These are phyloP conservation scores for Ceratobasidium sp. DNA, from an alignment of 1,284 basidiomycete species.

Conservation along the genomic window DNA sequence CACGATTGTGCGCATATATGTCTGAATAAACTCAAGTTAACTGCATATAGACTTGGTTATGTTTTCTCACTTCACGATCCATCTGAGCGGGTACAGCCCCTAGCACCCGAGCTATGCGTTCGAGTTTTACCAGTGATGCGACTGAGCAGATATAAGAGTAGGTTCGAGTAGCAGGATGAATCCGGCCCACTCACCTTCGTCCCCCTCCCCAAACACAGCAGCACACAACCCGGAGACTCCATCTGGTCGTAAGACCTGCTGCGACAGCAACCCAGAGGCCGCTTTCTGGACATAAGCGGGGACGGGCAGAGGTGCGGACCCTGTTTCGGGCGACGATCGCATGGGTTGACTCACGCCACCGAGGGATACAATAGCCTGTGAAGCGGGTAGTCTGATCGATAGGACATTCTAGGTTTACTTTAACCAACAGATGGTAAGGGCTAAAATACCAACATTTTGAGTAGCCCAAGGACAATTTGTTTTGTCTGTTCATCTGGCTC, in stretches of 20 bases:
- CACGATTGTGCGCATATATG: conserved; percentile 63
- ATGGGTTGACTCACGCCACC: conserved; percentile 49
- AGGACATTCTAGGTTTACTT: background rate
- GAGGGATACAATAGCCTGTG: conserved; percentile 67
- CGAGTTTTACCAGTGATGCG: conserved; percentile 66
- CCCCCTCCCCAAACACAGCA: conserved; percentile 69
- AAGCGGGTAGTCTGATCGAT: conserved; percentile 61
- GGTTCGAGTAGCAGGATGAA: background rate
- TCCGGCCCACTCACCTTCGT: conserved; percentile 52
- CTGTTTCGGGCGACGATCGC: conserved; percentile 55
- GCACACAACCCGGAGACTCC: conserved; percentile 70
- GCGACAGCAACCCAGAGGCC: conserved; percentile 65
- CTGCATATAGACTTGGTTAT: background rate
- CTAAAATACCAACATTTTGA: conserved; percentile 60
- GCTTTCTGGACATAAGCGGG: conserved; percentile 60
- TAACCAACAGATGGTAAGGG: background rate
- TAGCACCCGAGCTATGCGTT: conserved; percentile 66
- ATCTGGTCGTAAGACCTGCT: conserved; percentile 68
- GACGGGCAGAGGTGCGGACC: conserved; percentile 51
- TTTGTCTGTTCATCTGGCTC: conserved; percentile 55
- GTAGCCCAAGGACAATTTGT: conserved; percentile 59
- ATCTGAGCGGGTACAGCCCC: conserved; percentile 62
- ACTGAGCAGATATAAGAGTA: background rate
- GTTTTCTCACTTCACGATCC: conserved; percentile 57
- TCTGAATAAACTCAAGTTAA: conserved; percentile 52